Percentiles rank a stretch among this genome's conserved stretches.
Conservation (phyloP, 805 yeast species). For the Lachancea sp. region DNA sequence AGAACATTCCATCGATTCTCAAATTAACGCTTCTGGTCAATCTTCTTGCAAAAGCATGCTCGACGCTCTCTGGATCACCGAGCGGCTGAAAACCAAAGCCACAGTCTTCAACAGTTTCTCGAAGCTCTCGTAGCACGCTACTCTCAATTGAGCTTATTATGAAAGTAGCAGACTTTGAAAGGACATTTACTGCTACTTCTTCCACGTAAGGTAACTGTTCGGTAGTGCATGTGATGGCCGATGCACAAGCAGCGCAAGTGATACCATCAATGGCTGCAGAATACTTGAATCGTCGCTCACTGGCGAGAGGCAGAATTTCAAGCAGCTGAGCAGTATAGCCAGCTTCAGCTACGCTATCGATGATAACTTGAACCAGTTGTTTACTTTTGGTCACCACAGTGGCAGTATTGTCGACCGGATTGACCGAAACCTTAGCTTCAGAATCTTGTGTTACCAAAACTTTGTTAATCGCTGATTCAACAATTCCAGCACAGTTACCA, state of each 20-base stretch:
- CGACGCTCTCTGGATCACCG: conserved; percentile 36
- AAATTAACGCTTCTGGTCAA: conserved; percentile 52
- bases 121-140: conserved; percentile 35
- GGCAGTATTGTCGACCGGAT: conserved; percentile 47
- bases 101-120: conserved; percentile 51
- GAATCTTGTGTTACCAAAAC: conserved; percentile 11
- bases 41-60: conserved; percentile 42
- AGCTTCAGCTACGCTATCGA: conserved; percentile 40
- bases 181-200: conserved; percentile 48
- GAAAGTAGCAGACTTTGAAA: conserved; percentile 60
- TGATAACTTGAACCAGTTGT: conserved; percentile 40
- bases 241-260: conserved; percentile 67
- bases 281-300: conserved; percentile 43
- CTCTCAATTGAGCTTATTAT: conserved; percentile 41
- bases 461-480: conserved; percentile 38
- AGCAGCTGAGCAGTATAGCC: conserved; percentile 47
- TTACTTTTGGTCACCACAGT: conserved; percentile 48
- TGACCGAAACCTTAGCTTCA: conserved; percentile 39
- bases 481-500: conserved; percentile 49
- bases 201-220: conserved; percentile 45
- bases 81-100: conserved; percentile 58
- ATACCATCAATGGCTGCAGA: conserved; percentile 66
- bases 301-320: conserved; percentile 54
- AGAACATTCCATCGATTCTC: conserved; percentile 38
- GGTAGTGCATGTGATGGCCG: conserved; percentile 45